Conservation (phyloP, 2,329 filamentous ascomycete genomes). For the Metarhizium sp. region DNA sequence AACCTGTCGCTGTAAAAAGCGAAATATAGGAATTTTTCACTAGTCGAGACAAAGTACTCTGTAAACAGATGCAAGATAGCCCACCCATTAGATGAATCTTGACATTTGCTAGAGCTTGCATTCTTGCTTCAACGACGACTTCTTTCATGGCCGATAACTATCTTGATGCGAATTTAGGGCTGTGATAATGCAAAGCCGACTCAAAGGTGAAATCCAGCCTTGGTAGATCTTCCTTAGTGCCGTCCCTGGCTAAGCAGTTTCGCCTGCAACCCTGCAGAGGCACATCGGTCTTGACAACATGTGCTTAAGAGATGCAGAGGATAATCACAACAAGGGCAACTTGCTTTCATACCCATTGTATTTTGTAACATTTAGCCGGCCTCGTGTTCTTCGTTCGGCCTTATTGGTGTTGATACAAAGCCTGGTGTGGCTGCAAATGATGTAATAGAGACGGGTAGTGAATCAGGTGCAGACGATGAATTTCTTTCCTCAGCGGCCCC, state of each 20-base stretch:
- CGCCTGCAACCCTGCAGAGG: too few species aligned
- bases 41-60: not conserved
- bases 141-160: not conserved
- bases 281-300: too few species aligned
- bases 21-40: not conserved
- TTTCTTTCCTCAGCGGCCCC: not conserved
- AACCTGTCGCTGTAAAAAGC: not conserved
- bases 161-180: not conserved
- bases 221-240: too few species aligned
- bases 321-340: not conserved
- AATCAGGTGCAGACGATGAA: not conserved
- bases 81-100: not conserved
- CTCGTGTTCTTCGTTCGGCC: not conserved
- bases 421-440: not conserved
- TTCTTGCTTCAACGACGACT: not conserved
- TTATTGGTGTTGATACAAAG: not conserved
- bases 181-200: too few species aligned
- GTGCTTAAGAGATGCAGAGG: not conserved
- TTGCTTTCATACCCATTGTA: not conserved
- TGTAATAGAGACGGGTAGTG: not conserved
- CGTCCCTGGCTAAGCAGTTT: too few species aligned
- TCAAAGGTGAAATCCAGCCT: too few species aligned
- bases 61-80: not conserved
- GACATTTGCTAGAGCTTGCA: not conserved
- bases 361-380: not conserved